phyloP scores from a whole-genome alignment of 495 filamentous ascomycete genomes.

The Tetracladium marchalianum region DNA sequence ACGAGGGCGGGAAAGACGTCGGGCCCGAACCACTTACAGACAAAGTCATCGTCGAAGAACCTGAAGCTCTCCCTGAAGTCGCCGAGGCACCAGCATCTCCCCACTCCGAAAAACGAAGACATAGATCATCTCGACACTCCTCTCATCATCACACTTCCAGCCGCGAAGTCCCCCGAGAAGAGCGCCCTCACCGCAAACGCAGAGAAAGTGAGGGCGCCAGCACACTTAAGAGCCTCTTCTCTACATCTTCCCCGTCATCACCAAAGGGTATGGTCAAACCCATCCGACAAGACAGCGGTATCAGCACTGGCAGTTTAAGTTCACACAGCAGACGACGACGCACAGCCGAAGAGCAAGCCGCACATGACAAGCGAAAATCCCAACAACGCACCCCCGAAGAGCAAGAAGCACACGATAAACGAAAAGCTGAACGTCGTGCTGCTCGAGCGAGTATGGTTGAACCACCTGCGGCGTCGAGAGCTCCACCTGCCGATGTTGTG shows the following conservation, averaged over 20 bases:
- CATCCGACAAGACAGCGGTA: constrained; percentile 15
- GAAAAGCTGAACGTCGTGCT: constrained; percentile 7
- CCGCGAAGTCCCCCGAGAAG: constrained; percentile 10
- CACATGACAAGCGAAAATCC: constrained; percentile 19
- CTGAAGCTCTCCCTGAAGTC: constrained; percentile 10
- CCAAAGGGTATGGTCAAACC: constrained; percentile 1
- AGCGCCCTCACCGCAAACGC: constrained; percentile 7
- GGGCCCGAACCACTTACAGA: constrained; percentile 13
- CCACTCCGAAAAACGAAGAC: constrained; percentile 8
- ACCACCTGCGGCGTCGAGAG: constrained; percentile 8
- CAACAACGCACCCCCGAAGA: background rate
- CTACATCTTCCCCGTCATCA: constrained; percentile 6
- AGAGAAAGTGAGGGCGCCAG: constrained; percentile 12
- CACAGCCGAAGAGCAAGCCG: constrained; percentile 21
- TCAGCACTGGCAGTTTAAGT: constrained; percentile 5
- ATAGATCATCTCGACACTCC: constrained; percentile 6
- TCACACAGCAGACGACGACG: constrained; percentile 14
- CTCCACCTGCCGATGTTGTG: background rate
- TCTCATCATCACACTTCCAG: constrained; percentile 3
- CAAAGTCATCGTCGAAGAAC: constrained; percentile 11
- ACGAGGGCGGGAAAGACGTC: background rate
- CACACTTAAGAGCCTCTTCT: constrained; percentile 2
- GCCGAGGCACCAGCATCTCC: constrained; percentile 10
- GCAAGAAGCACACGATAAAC: background rate
- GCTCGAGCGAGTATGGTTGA: constrained; percentile 2